phyloP scores from a whole-genome alignment of 2,329 filamentous ascomycete genomes.

The Ophioceras dolichostomum region DNA sequence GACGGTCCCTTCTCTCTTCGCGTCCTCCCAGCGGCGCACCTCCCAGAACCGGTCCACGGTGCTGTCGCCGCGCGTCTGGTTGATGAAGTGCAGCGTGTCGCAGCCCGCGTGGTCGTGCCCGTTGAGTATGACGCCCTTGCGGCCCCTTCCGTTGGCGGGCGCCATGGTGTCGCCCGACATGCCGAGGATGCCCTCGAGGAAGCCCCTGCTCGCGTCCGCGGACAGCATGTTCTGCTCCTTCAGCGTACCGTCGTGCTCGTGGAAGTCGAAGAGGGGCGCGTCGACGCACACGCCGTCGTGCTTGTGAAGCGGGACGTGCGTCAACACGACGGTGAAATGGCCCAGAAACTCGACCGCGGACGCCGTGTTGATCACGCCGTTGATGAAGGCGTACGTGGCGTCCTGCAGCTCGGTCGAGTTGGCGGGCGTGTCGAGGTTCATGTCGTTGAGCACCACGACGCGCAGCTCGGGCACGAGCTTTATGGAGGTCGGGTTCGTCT shows the following conservation, averaged over 20 bases:
- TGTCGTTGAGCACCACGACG: conserved; percentile 77
- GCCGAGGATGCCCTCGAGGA: conserved; percentile 78
- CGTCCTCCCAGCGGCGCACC: conserved; percentile 27
- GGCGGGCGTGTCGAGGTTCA: conserved; percentile 85
- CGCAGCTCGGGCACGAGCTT: conserved; percentile 57
- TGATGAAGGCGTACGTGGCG: conserved; percentile 67
- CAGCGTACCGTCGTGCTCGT: conserved; percentile 54
- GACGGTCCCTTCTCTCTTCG: conserved; percentile 25
- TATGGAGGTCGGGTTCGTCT: conserved; percentile 30
- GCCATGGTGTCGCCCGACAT: conserved; percentile 52
- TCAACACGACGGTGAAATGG: conserved; percentile 73
- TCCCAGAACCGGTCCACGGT: conserved; percentile 35
- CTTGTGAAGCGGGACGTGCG: conserved; percentile 88
- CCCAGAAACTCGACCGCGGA: conserved; percentile 47
- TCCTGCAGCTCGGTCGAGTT: conserved; percentile 54
- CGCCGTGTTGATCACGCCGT: conserved; percentile 51
- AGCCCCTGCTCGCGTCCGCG: conserved; percentile 53
- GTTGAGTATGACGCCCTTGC: conserved; percentile 71
- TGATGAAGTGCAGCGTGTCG: conserved; percentile 74
- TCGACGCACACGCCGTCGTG: conserved; percentile 72
- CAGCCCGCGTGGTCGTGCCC: conserved; percentile 95
- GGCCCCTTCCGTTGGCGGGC: conserved; percentile 49
- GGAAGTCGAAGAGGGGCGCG: conserved; percentile 70
- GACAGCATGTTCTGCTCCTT: conserved; percentile 89
- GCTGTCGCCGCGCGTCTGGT: conserved; percentile 38